These are phyloP conservation scores for Rhamnella rubrinervis DNA, from an alignment of 331 rosid species.

Conservation along the genomic window DNA sequence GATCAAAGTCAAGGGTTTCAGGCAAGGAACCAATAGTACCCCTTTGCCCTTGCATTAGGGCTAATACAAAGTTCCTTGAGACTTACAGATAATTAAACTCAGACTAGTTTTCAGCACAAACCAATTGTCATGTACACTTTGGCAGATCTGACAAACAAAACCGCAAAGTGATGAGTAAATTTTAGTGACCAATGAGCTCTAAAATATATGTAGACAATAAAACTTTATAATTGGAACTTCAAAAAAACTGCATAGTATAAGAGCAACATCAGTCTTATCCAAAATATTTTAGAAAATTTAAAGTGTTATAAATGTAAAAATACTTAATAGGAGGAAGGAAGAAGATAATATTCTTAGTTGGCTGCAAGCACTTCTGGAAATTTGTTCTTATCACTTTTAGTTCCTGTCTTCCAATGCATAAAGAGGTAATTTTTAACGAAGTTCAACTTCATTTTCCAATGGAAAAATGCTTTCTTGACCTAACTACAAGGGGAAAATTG, in stretches of 20 bases:
- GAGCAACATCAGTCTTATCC: neutral
- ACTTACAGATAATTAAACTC: conserved; percentile 21
- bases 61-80: conserved; percentile 29
- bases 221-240: no score
- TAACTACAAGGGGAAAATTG: conserved; percentile 14
- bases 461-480: conserved; percentile 3
- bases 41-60: conserved; percentile 93
- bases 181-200: neutral
- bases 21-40: conserved; percentile 76
- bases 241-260: neutral
- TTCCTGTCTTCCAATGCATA: neutral
- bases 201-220: neutral
- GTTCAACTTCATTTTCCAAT: neutral
- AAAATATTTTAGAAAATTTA: neutral
- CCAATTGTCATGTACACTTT: conserved; percentile 14
- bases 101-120: conserved; percentile 30
- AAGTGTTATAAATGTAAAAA: neutral
- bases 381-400: neutral
- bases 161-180: conserved; percentile 1
- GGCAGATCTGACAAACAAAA: conserved; percentile 39
- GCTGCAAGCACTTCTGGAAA: neutral
- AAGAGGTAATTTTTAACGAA: neutral
- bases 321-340: neutral
- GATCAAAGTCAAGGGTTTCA: conserved; percentile 79
- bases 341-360: neutral